A percentile compares a stretch with the other conserved stretches of the same genome.
Conservation (phyloP, 2,329 filamentous ascomycete species). For the Penicillium sp. region DNA sequence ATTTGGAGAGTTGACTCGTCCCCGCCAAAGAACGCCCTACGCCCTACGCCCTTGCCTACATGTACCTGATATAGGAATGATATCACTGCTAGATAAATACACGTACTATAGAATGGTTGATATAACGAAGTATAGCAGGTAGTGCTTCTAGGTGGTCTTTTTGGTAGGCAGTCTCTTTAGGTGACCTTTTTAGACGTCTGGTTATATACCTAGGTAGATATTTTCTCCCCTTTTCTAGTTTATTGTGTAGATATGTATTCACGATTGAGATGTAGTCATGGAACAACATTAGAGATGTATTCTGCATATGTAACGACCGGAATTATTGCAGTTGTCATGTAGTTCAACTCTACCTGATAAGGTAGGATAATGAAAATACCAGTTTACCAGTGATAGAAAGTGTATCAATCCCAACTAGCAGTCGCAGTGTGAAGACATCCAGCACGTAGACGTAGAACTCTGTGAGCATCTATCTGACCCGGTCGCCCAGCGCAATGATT, state of each 20-base stretch:
- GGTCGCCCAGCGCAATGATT: conserved; percentile 22
- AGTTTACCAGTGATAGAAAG: background rate
- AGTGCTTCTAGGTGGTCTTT: no score
- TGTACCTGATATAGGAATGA: background rate
- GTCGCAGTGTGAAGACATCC: background rate
- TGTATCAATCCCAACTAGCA: background rate
- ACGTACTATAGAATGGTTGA: no score
- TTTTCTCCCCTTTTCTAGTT: no score
- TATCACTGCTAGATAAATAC: background rate
- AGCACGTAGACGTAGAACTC: background rate
- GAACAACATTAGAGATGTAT: background rate
- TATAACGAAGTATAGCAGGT: no score
- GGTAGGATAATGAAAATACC: background rate
- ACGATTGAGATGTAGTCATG: background rate
- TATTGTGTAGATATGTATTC: no score
- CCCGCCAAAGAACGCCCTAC: background rate
- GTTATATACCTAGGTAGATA: no score
- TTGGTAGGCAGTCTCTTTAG: no score
- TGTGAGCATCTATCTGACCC: background rate
- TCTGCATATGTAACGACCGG: background rate
- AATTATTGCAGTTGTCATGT: background rate
- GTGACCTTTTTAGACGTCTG: no score
- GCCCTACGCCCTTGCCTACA: background rate
- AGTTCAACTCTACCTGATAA: background rate
- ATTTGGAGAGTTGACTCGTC: background rate